Base-by-base conservation (phyloP, 495 filamentous ascomycete species). In the Talaromyces trachyspermus region DNA sequence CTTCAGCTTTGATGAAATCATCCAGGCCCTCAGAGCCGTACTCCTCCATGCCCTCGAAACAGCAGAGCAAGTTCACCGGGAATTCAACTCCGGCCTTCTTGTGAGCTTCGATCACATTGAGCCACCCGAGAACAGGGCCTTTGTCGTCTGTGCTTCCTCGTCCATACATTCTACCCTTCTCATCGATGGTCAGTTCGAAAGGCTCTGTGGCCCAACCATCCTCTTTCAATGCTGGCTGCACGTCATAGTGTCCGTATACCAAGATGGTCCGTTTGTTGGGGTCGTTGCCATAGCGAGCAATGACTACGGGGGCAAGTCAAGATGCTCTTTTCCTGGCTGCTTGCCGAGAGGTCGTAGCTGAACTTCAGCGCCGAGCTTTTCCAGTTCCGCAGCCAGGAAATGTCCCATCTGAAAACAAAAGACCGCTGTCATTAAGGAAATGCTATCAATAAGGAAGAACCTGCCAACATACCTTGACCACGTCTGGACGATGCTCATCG, bases 41-140 rank as follows among this genome's bases (percentile, higher is more conserved):
- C 70, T 99, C 94, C 70, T 99, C 92, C 94, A 99, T 99, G 33
- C 94, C 94, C 69, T 99, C 94, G 58, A 99, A 99, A 75, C 94
- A 99, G 89, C 95, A 96, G 24, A 99, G 79, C 48, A 99, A 76
- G 74, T 99, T 99, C 54, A 99, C 91, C 5, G 94, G 94, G 59
- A 97, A 82, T 39, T 95, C 91, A 39, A 96, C 74, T 32, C 90
- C 88, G 42, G 94, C 90, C 65, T 87, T 89, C 65, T 90, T 80
- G 75, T 99, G 92, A 9, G 94, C 90, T 64, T 99, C 89, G 46
- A 99, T 96, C 40, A 89, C 89, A 55, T 97, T 97, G 42, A 99
- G 66, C 94, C 94, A 99, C 42, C 94, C 94, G 19, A 99, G 71
- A 7, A 99, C 94, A 38, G 92, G 94, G 0, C 94, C 94, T 73